phyloP scores from a whole-genome alignment of 2,329 filamentous ascomycete genomes.

The Talaromyces pinophilus region DNA sequence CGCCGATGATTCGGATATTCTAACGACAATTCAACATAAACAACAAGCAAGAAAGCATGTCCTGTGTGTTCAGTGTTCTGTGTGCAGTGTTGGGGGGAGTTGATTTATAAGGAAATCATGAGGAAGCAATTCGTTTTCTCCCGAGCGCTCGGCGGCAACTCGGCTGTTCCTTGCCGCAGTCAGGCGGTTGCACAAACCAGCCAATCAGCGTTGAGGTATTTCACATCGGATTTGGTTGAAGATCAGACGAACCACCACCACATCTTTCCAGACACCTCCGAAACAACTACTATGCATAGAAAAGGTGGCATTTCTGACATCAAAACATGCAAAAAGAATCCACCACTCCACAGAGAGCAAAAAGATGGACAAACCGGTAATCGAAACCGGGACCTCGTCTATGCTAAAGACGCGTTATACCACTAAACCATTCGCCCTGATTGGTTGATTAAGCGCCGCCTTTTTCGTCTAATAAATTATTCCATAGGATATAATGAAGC shows the following conservation, averaged over 20 bases:
- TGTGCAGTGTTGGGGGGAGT: not conserved
- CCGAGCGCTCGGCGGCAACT: constrained; percentile 20
- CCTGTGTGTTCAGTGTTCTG: too few species aligned
- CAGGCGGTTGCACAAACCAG: constrained; percentile 16
- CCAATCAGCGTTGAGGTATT: constrained; percentile 45
- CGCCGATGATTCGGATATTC: not conserved
- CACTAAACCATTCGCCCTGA: constrained; percentile 18
- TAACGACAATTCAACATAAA: too few species aligned
- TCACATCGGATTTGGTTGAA: constrained; percentile 25
- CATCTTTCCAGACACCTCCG: too few species aligned
- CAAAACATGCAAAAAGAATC: not conserved
- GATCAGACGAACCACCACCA: too few species aligned
- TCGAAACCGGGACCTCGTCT: constrained; percentile 18
- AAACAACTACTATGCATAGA: not conserved
- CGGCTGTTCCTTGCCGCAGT: constrained; percentile 20
- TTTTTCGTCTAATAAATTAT: not conserved
- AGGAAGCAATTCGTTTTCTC: constrained; percentile 4
- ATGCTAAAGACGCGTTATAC: constrained; percentile 17
- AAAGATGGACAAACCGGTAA: constrained; percentile 15
- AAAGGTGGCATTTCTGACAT: not conserved
- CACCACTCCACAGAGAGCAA: not conserved
- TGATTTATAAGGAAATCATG: constrained; percentile 16
- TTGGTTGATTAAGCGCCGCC: not conserved
- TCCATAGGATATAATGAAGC: not conserved
- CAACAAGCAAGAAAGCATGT: not conserved